Evolutionary conservation across 2,329 filamentous ascomycete genomes (phyloP).

Genomic region (Alternaria longipes): DNA sequence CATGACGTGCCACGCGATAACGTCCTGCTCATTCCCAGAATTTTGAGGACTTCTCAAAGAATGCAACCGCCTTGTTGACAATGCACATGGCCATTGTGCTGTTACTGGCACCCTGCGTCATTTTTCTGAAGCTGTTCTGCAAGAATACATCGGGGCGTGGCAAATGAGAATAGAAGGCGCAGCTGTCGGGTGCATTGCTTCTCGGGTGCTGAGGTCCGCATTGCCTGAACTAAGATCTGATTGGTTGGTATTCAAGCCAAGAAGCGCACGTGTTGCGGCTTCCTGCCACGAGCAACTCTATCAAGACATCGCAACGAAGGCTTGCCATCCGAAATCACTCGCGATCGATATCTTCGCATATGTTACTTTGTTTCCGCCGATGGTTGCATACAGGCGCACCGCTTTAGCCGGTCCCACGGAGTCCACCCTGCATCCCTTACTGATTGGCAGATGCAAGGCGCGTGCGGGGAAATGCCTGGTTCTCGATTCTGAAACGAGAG

Average conservation of each 20-base stretch:
- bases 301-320: not conserved
- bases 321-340: not conserved
- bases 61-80: constrained; percentile 11
- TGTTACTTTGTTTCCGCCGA: not conserved
- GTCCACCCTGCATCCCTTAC: constrained; percentile 1
- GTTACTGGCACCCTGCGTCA: constrained; percentile 10
- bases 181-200: constrained; percentile 9
- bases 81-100: constrained; percentile 5
- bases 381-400: constrained; percentile 6
- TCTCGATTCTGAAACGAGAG: constrained; percentile 17
- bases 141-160: not conserved
- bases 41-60: not conserved
- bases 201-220: constrained; percentile 11
- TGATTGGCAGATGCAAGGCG: constrained; percentile 13
- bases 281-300: constrained; percentile 8
- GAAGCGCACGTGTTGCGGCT: constrained; percentile 3
- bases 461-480: constrained; percentile 22
- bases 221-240: constrained; percentile 5
- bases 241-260: constrained; percentile 5
- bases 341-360: not conserved
- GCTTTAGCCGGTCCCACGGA: constrained; percentile 13
- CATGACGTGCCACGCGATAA: not conserved
- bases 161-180: constrained; percentile 1
- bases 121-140: not conserved
- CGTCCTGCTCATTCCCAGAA: not conserved